Percentiles rank a stretch among this genome's conserved stretches.
Evolutionary conservation across 352 stramenopile species (phyloP).

Genomic region (Phytophthora sansomeana): DNA sequence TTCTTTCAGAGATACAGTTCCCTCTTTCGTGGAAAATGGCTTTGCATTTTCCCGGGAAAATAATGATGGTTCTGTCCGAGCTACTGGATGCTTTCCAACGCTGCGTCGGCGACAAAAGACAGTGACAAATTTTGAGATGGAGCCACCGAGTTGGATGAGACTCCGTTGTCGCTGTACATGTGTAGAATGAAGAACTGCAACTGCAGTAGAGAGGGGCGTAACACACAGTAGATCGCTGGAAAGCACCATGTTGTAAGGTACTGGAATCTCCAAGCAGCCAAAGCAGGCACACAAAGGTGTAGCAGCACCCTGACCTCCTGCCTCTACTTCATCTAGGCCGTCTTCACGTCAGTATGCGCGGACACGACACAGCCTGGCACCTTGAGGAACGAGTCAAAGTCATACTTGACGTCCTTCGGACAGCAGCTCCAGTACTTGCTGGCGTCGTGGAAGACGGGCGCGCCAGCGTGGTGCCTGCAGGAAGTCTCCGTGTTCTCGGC

Average conservation of each 20-base stretch:
- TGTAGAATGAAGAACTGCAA: background rate
- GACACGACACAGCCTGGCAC: slow-evolving; percentile 88
- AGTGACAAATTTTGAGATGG: too few species aligned
- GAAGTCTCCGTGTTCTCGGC: slow-evolving; percentile 78
- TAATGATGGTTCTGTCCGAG: too few species aligned
- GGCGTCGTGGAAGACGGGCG: slow-evolving; percentile 94
- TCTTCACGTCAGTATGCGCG: slow-evolving; percentile 82
- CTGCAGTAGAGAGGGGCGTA: background rate
- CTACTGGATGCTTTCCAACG: too few species aligned
- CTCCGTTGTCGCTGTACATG: too few species aligned
- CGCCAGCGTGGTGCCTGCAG: slow-evolving; percentile 88
- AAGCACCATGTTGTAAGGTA: slow-evolving; percentile 26
- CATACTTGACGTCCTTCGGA: slow-evolving; percentile 93
- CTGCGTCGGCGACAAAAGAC: too few species aligned
- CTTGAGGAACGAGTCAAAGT: slow-evolving; percentile 95
- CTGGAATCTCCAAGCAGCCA: slow-evolving; percentile 13
- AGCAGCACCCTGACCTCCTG: background rate
- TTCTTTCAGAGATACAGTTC: too few species aligned
- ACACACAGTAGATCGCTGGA: slow-evolving; percentile 15
- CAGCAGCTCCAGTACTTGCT: slow-evolving; percentile 96
- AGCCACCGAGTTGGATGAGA: too few species aligned
- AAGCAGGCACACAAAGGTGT: slow-evolving; percentile 3
- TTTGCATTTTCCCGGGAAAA: too few species aligned
- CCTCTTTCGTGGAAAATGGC: too few species aligned
- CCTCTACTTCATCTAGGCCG: slow-evolving; percentile 35